Conservation (phyloP, 2,329 filamentous ascomycete genomes). For the Zymoseptoria crescenta region DNA sequence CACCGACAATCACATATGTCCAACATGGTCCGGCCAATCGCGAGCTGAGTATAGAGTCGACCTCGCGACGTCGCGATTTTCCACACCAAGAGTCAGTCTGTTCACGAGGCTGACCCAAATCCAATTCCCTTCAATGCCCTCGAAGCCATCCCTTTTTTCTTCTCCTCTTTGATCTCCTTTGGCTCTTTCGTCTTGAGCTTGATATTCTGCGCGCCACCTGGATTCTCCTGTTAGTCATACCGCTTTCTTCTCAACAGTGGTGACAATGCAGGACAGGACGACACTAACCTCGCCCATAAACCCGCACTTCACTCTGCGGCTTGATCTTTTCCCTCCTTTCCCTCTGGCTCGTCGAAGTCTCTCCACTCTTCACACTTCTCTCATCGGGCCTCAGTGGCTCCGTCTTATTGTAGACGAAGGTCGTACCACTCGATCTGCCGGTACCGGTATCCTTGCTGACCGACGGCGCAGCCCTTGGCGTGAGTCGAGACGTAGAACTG, state of each 20-base stretch:
- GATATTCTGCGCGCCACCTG: slow-evolving; percentile 47
- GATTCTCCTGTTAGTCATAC: slow-evolving; percentile 16
- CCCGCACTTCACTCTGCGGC: slow-evolving; percentile 42
- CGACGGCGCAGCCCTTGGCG: background rate
- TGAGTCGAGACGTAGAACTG: background rate
- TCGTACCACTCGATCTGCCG: slow-evolving; percentile 44
- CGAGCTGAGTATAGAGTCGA: too few relatives aligned
- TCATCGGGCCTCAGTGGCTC: slow-evolving; percentile 24
- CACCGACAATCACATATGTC: background rate
- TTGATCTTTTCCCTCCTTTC: slow-evolving; percentile 39
- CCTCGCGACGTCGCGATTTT: too few relatives aligned
- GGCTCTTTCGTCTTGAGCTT: slow-evolving; percentile 40
- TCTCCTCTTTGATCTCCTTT: slow-evolving; percentile 22
- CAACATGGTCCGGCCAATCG: background rate
- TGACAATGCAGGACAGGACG: background rate
- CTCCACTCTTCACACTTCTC: slow-evolving; percentile 22
- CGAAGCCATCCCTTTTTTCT: slow-evolving; percentile 18
- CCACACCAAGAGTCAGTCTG: too few relatives aligned
- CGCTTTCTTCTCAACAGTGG: too few relatives aligned
- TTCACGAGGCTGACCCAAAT: background rate
- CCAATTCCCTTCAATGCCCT: background rate
- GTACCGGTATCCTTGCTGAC: background rate
- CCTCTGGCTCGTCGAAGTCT: slow-evolving; percentile 21
- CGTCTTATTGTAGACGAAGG: slow-evolving; percentile 21
- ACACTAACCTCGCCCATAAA: slow-evolving; percentile 49